A percentile compares a stretch with the other conserved stretches of the same genome.
Conservation (phyloP, 2,329 filamentous ascomycete genomes). For the Keithomyces neogunnii region DNA sequence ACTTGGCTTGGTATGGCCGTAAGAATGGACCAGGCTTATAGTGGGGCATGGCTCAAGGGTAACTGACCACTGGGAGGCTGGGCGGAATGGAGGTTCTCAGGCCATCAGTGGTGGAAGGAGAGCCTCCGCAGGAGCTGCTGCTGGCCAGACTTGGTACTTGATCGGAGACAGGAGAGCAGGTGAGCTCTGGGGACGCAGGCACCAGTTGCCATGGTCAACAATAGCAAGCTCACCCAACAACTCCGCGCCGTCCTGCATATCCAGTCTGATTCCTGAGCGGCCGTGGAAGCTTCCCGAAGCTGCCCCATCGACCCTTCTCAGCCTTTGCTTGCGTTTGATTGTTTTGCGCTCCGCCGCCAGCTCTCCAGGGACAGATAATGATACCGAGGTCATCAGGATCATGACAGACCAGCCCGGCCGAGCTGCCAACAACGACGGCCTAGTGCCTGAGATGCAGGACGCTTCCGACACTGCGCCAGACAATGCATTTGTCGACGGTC, state of each 20-base stretch:
- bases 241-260: not conserved
- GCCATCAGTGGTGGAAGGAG: slow-evolving; percentile 1
- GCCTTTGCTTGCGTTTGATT: not conserved
- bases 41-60: no score
- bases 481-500: not conserved
- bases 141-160: no score
- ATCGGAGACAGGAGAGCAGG: not conserved
- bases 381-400: slow-evolving; percentile 1
- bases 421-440: slow-evolving; percentile 1
- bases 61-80: not conserved
- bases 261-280: not conserved
- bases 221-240: not conserved
- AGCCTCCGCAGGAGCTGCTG: no score
- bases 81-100: slow-evolving; percentile 15
- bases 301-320: not conserved
- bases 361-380: slow-evolving; percentile 4
- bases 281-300: not conserved
- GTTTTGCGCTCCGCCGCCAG: not conserved
- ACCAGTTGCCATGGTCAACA: not conserved
- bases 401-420: slow-evolving; percentile 8
- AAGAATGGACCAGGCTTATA: no score
- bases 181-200: not conserved
- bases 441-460: not conserved
- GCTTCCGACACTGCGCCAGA: not conserved
- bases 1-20: no score